Base-by-base conservation (phyloP, 2,329 filamentous ascomycete species). In the Chaetoscypha palmicola region DNA sequence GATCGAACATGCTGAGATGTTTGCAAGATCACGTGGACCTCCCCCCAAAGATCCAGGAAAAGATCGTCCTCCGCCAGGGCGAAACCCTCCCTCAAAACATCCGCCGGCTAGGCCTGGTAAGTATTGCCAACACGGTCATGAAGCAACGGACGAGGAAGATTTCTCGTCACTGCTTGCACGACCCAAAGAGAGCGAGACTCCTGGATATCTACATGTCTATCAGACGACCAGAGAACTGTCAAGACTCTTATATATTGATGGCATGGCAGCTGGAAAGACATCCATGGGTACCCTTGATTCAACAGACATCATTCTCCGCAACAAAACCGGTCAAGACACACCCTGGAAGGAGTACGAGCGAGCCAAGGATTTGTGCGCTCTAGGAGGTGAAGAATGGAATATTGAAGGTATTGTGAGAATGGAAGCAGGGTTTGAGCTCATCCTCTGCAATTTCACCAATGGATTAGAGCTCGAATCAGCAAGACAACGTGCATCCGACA, bases 381-480 rank as follows among this genome's bases (percentile, higher is more conserved):
- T 82, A 8, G 69, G 74, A 8, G 16, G 10, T 17, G 61, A 34
- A 46, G 61, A 54, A 42, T 76, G 60, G 80, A 74, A 74, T 8
- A 68, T 84, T n/a, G 76, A 85, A 53, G 80, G 79, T 0, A 67
- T 85, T 17, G 62, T 86, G 2, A 72, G 82, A 9, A 81, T 81
- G 71, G 83, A 87, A 56, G 71, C 73, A 14, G 83, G 83, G 0
- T 86, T 86, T 51, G 83, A 87, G 60, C 69, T 84, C 41, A 81
- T 86, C 38, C 66, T 82, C 16, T 87, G 82, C 58, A 66, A 80
- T 41, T 86, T 87, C 35, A 51, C 53, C 8, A 51, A 64, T 10
- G 52, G 52, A 1, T 28, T 62, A 31, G 48, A 58, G 8, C 50
- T 60, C 9, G 11, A 60, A 9, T 51, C 50, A 11, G 45, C 49